Percentiles rank a stretch among this genome's conserved stretches.
phyloP scores from a whole-genome alignment of 306 rosid species.

The Lithocarpus polystachyus region DNA sequence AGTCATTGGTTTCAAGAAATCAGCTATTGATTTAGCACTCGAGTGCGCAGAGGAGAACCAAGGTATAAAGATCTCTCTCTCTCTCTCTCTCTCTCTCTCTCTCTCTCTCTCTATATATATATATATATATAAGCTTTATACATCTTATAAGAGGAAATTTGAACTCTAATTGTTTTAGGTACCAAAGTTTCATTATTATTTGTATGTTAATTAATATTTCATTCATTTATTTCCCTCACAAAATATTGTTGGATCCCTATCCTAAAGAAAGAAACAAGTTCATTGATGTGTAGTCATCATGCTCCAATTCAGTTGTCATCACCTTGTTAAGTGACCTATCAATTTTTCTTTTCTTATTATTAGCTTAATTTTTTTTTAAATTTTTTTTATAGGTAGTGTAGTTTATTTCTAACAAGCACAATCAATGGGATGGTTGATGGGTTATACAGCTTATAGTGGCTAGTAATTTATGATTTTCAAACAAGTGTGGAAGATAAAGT shows the following conservation, averaged over 20 bases:
- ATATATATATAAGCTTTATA: too few relatives aligned
- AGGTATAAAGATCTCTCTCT: slow-evolving; percentile 34
- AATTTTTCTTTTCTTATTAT: too few relatives aligned
- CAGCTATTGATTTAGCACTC: slow-evolving; percentile 70
- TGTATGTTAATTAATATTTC: not conserved
- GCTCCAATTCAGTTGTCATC: not conserved
- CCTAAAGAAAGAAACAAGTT: not conserved
- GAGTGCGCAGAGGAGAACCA: slow-evolving; percentile 74
- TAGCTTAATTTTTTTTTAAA: too few relatives aligned
- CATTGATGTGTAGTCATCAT: not conserved
- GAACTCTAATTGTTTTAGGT: not conserved
- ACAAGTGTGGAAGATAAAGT: too few relatives aligned
- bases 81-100: too few relatives aligned
- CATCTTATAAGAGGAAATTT: too few relatives aligned
- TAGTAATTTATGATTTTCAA: too few relatives aligned
- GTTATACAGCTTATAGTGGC: too few relatives aligned
- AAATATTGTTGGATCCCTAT: not conserved
- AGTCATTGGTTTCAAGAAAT: slow-evolving; percentile 72
- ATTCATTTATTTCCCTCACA: not conserved
- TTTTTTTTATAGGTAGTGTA: too few relatives aligned
- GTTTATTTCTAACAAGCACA: too few relatives aligned
- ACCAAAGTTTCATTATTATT: not conserved
- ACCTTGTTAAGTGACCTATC: not conserved
- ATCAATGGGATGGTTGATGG: too few relatives aligned
- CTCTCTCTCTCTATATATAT: too few relatives aligned